A percentile compares a stretch with the other conserved stretches of the same genome.
Conservation (phyloP, 495 filamentous ascomycete species). For the Pseudevernia furfuracea region DNA sequence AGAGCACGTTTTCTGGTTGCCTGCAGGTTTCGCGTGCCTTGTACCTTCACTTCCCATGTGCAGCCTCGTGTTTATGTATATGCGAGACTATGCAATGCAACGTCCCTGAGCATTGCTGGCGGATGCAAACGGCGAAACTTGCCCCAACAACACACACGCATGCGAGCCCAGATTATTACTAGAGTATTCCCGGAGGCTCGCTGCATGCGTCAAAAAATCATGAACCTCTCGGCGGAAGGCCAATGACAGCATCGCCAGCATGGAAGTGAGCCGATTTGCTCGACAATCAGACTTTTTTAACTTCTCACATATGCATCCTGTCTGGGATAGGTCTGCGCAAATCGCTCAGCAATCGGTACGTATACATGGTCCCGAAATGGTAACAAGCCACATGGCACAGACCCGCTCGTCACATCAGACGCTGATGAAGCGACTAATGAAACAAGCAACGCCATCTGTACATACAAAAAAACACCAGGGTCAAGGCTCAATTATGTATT, state of each 20-base stretch:
- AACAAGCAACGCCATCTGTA: background rate
- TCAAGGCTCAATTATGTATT: slow-evolving; percentile 2
- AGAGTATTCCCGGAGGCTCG: background rate
- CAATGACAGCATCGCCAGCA: background rate
- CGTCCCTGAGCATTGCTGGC: slow-evolving; percentile 1
- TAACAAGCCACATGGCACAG: background rate
- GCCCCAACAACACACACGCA: background rate
- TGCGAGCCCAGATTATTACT: background rate
- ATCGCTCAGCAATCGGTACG: background rate
- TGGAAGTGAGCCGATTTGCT: background rate
- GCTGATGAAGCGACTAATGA: slow-evolving; percentile 4
- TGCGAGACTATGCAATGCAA: slow-evolving; percentile 1
- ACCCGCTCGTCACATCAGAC: slow-evolving; percentile 2
- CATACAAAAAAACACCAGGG: too few species aligned
- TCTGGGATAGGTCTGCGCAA: background rate
- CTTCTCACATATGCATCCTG: background rate
- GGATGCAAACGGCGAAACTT: background rate
- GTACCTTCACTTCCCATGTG: background rate
- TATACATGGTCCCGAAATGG: background rate
- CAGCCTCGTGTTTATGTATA: slow-evolving; percentile 3
- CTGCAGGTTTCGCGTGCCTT: slow-evolving; percentile 4
- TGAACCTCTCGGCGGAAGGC: background rate
- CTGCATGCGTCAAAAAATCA: background rate
- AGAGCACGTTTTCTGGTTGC: background rate
- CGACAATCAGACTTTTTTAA: background rate